Evolutionary conservation across 805 yeast species (phyloP).

Genomic region (Saccharomycopsis malanga): DNA sequence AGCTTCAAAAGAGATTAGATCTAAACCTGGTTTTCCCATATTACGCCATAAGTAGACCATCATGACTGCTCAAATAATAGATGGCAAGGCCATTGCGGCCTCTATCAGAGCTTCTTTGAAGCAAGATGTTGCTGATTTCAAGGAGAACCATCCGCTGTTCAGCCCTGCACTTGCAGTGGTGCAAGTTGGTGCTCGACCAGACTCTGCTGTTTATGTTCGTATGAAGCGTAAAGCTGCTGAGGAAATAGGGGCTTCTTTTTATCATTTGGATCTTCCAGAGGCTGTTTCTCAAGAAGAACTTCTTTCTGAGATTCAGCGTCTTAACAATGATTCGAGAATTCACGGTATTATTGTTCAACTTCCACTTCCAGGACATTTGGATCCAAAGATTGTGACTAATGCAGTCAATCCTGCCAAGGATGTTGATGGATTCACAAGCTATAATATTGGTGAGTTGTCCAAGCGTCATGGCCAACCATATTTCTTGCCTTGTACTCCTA

Average conservation of each 20-base stretch:
- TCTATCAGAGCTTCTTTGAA: constrained; percentile 8
- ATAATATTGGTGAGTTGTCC: constrained; percentile 68
- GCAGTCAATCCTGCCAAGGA: constrained; percentile 63
- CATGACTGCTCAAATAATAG: constrained; percentile 15
- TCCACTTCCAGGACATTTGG: constrained; percentile 66
- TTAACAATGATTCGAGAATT: constrained; percentile 53
- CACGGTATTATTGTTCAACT: constrained; percentile 73
- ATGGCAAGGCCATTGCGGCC: constrained; percentile 21
- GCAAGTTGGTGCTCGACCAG: constrained; percentile 74
- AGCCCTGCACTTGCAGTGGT: constrained; percentile 61
- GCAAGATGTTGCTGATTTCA: constrained; percentile 35
- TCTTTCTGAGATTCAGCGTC: constrained; percentile 42
- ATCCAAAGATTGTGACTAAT: constrained; percentile 60
- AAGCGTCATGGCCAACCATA: constrained; percentile 65
- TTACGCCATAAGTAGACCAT: too few species aligned
- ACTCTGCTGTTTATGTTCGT: constrained; percentile 72
- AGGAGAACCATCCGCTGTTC: constrained; percentile 44
- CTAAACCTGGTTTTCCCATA: too few species aligned
- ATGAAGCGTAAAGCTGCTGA: constrained; percentile 75
- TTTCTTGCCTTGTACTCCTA: constrained; percentile 79
- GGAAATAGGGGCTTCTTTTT: constrained; percentile 60
- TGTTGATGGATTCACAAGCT: constrained; percentile 79
- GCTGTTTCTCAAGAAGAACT: constrained; percentile 49
- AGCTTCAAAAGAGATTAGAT: too few species aligned
- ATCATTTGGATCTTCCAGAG: constrained; percentile 52